Evolutionary conservation across 805 yeast genomes (phyloP).

Genomic region (Metschnikowia kofuensis): DNA sequence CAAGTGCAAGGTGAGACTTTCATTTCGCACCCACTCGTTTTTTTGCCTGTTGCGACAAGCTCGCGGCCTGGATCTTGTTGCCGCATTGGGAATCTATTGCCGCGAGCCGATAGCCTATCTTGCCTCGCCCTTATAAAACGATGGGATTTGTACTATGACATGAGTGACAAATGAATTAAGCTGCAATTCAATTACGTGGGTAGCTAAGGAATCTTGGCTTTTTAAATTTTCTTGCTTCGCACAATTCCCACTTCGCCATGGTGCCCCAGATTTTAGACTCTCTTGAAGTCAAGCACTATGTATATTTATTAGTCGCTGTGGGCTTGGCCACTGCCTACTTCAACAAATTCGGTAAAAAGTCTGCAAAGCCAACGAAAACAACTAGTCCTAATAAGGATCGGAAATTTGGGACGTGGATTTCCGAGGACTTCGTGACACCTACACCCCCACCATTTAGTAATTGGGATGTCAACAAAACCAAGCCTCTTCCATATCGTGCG

Average conservation of each 20-base stretch:
- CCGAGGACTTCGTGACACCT: constrained; percentile 52
- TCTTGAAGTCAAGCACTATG: constrained; percentile 14
- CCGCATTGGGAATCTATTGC: constrained; percentile 13
- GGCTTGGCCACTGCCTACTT: constrained; percentile 9
- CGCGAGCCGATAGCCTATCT: constrained; percentile 11
- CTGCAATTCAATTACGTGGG: background rate
- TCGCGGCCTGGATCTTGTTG: constrained; percentile 9
- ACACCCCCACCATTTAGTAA: constrained; percentile 43
- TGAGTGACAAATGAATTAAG: too few species aligned
- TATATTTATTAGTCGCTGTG: constrained; percentile 11
- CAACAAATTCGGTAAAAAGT: constrained; percentile 3
- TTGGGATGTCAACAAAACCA: constrained; percentile 50
- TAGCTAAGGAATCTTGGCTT: background rate
- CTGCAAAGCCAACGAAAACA: background rate
- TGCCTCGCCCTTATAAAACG: constrained; percentile 4
- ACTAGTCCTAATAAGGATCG: constrained; percentile 38
- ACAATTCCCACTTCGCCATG: background rate
- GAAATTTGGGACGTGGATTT: constrained; percentile 50
- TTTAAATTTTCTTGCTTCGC: too few species aligned
- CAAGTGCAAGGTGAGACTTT: background rate
- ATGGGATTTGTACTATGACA: background rate
- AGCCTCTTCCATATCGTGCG: constrained; percentile 63
- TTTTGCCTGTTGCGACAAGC: constrained; percentile 2
- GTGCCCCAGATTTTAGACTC: background rate
- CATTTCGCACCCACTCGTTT: constrained; percentile 7